phyloP scores from a whole-genome alignment of 78 protist species.

The Bodo saltans region DNA sequence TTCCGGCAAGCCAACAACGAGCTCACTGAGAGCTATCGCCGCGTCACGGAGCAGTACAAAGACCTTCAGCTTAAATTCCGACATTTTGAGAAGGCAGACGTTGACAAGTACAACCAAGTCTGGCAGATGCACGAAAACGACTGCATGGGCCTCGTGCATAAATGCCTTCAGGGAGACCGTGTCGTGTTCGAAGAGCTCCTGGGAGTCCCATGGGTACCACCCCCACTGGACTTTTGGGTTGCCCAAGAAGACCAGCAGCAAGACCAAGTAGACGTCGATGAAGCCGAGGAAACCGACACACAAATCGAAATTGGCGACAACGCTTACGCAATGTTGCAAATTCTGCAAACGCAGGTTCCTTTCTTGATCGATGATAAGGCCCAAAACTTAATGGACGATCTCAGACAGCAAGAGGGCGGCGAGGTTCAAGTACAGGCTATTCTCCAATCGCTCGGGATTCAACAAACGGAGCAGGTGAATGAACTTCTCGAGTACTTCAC shows the following conservation, averaged over 20 bases:
- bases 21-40: constrained; percentile 59
- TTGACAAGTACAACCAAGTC: constrained; percentile 42
- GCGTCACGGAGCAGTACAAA: constrained; percentile 67
- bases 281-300: neutral
- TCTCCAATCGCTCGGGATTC: constrained; percentile 48
- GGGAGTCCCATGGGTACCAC: constrained; percentile 57
- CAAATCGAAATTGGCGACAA: neutral
- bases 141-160: constrained; percentile 30
- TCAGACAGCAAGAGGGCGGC: constrained; percentile 22
- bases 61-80: constrained; percentile 64
- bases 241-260: constrained; percentile 3
- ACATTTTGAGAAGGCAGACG: constrained; percentile 60
- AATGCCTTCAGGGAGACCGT: constrained; percentile 51
- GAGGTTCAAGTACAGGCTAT: constrained; percentile 37
- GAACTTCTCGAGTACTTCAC: constrained; percentile 38
- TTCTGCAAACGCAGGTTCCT: constrained; percentile 40
- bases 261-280: neutral
- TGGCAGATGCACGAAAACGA: constrained; percentile 66
- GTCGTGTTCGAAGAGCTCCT: constrained; percentile 61
- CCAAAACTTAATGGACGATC: neutral
- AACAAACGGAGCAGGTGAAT: constrained; percentile 32
- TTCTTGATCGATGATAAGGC: constrained; percentile 45
- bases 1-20: constrained; percentile 39
- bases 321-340: constrained; percentile 26
- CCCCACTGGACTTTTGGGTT: constrained; percentile 34